phyloP scores from a whole-genome alignment of 164 flowering plant genomes.

The Vitis cinerea region DNA sequence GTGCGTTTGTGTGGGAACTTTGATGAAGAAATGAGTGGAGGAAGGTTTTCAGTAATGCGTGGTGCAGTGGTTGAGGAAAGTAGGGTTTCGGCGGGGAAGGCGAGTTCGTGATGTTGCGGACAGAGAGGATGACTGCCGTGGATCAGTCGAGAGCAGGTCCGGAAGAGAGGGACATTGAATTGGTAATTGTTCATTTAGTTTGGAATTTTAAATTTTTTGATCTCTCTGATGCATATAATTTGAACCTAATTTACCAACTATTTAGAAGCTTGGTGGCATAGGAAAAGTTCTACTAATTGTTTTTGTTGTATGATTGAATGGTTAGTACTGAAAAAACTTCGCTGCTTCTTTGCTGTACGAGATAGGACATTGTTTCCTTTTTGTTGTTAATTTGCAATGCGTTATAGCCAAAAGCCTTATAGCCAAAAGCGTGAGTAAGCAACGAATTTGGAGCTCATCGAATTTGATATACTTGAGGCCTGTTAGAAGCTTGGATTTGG shows the following conservation, averaged over 20 bases:
- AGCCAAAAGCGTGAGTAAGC: no score
- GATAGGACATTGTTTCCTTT: background rate
- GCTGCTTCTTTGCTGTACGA: background rate
- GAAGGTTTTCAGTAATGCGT: background rate
- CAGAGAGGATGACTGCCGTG: constrained; percentile 41
- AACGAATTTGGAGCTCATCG: background rate
- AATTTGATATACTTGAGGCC: background rate
- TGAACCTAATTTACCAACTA: background rate
- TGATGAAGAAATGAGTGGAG: no score
- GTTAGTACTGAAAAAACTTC: background rate
- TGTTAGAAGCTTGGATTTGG: background rate
- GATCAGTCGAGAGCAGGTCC: constrained; percentile 40
- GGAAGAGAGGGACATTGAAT: constrained; percentile 65
- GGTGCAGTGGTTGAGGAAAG: background rate
- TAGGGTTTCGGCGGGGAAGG: background rate
- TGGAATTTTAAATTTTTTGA: background rate
- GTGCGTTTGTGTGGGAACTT: no score
- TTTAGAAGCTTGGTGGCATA: no score
- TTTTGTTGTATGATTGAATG: background rate
- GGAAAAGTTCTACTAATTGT: background rate
- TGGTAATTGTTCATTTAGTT: constrained; percentile 32
- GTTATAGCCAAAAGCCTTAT: background rate
- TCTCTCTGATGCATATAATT: background rate
- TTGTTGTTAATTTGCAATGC: background rate
- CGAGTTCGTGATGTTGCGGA: constrained; percentile 21